Evolutionary conservation across 495 filamentous ascomycete genomes (phyloP), one percentile per base, ranked within the genome.

Genomic region (Penicillium flavigenum): DNA sequence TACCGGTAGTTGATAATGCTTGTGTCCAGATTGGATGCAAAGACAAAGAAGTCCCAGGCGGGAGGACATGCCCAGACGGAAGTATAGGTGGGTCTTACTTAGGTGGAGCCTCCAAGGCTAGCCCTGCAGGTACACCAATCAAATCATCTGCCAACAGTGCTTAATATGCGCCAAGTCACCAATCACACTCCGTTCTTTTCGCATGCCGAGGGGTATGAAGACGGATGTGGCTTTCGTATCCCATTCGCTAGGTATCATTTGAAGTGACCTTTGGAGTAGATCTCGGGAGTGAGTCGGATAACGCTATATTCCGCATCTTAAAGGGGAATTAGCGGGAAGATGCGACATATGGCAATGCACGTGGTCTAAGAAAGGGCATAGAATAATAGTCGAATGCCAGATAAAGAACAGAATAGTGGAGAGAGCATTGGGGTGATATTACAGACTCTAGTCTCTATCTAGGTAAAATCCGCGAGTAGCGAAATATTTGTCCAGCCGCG

Each of bases 401-500:
- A 22, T 11, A 24, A 22, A 1, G 39, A 42, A 41, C 16, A 19
- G n/a, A 9, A 24, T 5, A 44, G 20, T 44, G 42, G 39, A 69
- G 41, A 54, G 38, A 12, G 0, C 31, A 0, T 16, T 17, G 19
- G 2, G 42, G 42, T 7, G 2, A 9, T 20, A 22, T 12, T 2
- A n/a, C 12, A 20, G 10, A 44, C 8, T 44, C 42, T 24, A 44
- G 19, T 5, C 19, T 22, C 11, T 14, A 39, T 8, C 36, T 39
- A 39, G 16, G 27, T 2, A 31, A 8, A 50, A 3, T 3, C 57
- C 61, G 11, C 34, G 58, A 22, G 34, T 24, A 14, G 52, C 51
- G n/a, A 68, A 59, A 19, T 66, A 68, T 11, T 59, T 50, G 10
- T 64, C 57, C 20, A 67, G 17, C 47, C 49, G 12, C 27, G 27